Percentiles rank a stretch among this genome's conserved stretches.
Conservation (phyloP, 768 basidiomycete genomes). For the Boletus tylopilopsis region DNA sequence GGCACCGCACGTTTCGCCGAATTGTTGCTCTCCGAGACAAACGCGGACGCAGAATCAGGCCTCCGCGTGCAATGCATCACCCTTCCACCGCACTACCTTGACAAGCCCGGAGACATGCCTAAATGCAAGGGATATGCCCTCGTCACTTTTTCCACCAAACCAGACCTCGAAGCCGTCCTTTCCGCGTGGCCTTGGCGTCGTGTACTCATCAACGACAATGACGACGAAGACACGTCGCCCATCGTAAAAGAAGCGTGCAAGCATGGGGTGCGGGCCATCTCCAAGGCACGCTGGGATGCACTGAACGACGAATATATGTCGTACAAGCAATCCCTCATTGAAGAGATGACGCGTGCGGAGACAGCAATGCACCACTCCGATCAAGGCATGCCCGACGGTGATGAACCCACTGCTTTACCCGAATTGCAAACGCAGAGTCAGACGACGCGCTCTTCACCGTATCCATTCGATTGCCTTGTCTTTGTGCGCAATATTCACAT, state of each 20-base stretch:
- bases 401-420: not conserved
- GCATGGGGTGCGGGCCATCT: slow-evolving; percentile 56
- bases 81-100: slow-evolving; percentile 63
- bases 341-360: slow-evolving; percentile 34
- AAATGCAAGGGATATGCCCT: slow-evolving; percentile 77
- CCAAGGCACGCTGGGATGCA: slow-evolving; percentile 58
- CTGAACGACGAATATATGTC: slow-evolving; percentile 68
- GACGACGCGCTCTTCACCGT: slow-evolving; percentile 35
- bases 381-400: not conserved
- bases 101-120: slow-evolving; percentile 49
- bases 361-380: not conserved
- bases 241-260: slow-evolving; percentile 44
- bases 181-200: slow-evolving; percentile 56
- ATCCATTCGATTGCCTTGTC: slow-evolving; percentile 63
- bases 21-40: slow-evolving; percentile 27
- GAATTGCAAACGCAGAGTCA: not conserved
- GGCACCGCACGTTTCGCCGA: slow-evolving; percentile 45
- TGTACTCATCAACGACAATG: not conserved
- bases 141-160: slow-evolving; percentile 45
- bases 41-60: not conserved
- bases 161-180: slow-evolving; percentile 42
- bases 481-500: slow-evolving; percentile 68
- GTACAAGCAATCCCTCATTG: slow-evolving; percentile 53
- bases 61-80: slow-evolving; percentile 48
- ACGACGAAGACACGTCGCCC: not conserved